Percentiles rank a stretch among this genome's conserved stretches.
phyloP scores from a whole-genome alignment of 108 stramenopile species.

The Skeletonema tropicum region DNA sequence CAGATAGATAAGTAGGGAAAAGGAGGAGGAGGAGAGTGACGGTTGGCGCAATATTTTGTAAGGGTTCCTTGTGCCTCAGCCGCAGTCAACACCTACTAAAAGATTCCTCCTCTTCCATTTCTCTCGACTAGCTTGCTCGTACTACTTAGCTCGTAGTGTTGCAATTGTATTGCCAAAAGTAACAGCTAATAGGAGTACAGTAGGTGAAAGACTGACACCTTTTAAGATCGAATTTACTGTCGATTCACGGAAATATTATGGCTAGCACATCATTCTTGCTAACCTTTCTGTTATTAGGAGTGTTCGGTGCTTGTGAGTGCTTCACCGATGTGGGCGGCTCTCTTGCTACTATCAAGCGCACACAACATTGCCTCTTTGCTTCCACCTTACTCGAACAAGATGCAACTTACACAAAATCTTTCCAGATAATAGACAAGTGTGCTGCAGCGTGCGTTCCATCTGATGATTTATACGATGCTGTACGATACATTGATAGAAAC shows the following conservation, averaged over 20 bases:
- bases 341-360: background rate
- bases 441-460: constrained; percentile 40
- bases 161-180: too few relatives aligned
- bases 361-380: background rate
- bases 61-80: too few relatives aligned
- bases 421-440: constrained; percentile 57
- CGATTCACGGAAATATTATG: background rate
- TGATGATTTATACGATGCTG: constrained; percentile 58
- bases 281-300: background rate
- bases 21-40: too few relatives aligned
- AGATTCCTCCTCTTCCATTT: too few relatives aligned
- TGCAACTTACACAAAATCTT: constrained; percentile 38
- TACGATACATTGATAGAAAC: constrained; percentile 65
- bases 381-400: constrained; percentile 7
- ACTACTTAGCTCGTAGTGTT: too few relatives aligned
- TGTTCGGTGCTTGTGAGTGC: background rate
- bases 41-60: too few relatives aligned
- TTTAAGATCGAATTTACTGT: too few relatives aligned
- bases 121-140: too few relatives aligned
- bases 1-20: too few relatives aligned
- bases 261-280: background rate
- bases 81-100: too few relatives aligned
- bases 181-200: too few relatives aligned
- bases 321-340: background rate
- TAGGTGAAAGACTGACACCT: too few relatives aligned